Conservation (phyloP, 352 stramenopile genomes). For the Elongisporangium senticosum region DNA sequence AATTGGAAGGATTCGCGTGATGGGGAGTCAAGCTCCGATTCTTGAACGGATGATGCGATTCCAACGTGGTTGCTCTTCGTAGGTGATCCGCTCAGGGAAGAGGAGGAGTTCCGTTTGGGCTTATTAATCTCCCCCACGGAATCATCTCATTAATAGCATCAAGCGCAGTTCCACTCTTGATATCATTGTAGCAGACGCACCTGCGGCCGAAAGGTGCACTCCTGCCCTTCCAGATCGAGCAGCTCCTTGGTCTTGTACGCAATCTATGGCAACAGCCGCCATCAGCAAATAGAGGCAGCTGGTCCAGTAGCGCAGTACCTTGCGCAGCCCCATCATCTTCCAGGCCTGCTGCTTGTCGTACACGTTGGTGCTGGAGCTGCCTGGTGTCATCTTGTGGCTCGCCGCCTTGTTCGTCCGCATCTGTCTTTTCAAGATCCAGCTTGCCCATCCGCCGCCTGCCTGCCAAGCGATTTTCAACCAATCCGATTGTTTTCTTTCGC, state of each 20-base stretch:
- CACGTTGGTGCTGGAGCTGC: conserved; percentile 3
- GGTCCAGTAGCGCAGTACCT: conserved; percentile 12
- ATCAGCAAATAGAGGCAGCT: neutral
- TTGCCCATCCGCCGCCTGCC: neutral
- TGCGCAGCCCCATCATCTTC: conserved; percentile 48
- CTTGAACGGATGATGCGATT: neutral
- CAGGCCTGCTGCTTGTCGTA: conserved; percentile 67
- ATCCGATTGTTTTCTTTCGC: neutral
- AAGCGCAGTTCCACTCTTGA: neutral
- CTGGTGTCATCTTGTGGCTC: neutral
- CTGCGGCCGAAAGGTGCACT: conserved; percentile 64
- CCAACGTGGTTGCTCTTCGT: neutral
- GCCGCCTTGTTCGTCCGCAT: neutral
- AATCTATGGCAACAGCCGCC: conserved; percentile 13
- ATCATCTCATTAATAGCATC: neutral
- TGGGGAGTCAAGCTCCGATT: neutral
- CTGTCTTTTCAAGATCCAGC: neutral
- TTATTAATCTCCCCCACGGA: conserved; percentile 8
- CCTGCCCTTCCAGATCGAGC: conserved; percentile 24
- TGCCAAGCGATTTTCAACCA: neutral
- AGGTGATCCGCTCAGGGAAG: neutral
- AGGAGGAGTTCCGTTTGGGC: neutral
- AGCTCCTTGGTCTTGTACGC: conserved; percentile 39
- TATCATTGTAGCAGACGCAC: conserved; percentile 8
- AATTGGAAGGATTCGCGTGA: neutral